Evolutionary conservation across 352 stramenopile species (phyloP).

Genomic region (Phytophthora meadii): DNA sequence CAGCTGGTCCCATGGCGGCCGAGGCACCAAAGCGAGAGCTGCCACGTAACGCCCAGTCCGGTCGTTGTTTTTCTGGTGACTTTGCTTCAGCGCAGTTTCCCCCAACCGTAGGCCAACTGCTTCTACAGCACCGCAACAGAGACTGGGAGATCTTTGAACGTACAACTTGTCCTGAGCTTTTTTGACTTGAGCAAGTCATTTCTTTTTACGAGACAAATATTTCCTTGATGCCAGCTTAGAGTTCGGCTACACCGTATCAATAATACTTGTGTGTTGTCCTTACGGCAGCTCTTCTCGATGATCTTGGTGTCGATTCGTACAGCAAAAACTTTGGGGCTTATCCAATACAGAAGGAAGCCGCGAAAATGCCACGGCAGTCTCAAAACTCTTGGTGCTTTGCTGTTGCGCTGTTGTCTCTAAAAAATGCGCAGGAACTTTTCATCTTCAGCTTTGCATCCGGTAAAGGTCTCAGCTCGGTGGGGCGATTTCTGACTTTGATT

Average conservation of each 20-base stretch:
- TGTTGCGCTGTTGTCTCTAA: slow-evolving; percentile 18
- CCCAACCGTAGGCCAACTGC: slow-evolving; percentile 26
- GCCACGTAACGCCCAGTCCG: slow-evolving; percentile 26
- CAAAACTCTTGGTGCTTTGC: slow-evolving; percentile 26
- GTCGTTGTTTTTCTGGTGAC: slow-evolving; percentile 4
- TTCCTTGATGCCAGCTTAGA: not conserved
- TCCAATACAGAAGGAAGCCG: slow-evolving; percentile 31
- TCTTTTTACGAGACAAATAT: too few relatives aligned
- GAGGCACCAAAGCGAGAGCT: slow-evolving; percentile 10
- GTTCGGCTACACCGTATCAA: not conserved
- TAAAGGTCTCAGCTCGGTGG: slow-evolving; percentile 31
- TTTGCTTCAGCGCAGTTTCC: slow-evolving; percentile 16
- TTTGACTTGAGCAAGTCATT: slow-evolving; percentile 7
- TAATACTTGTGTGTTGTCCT: not conserved
- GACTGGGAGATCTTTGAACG: slow-evolving; percentile 15
- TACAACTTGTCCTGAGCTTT: slow-evolving; percentile 4
- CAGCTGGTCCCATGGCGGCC: slow-evolving; percentile 21
- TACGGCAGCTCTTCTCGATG: slow-evolving; percentile 23
- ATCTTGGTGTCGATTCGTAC: slow-evolving; percentile 31
- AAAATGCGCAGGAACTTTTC: slow-evolving; percentile 15
- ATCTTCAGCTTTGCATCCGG: slow-evolving; percentile 30
- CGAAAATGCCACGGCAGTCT: slow-evolving; percentile 26
- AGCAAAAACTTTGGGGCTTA: slow-evolving; percentile 32
- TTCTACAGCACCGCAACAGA: slow-evolving; percentile 28
- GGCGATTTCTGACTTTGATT: slow-evolving; percentile 10